phyloP scores from a whole-genome alignment of 2,329 filamentous ascomycete genomes.

The Periglandula ipomoeae region DNA sequence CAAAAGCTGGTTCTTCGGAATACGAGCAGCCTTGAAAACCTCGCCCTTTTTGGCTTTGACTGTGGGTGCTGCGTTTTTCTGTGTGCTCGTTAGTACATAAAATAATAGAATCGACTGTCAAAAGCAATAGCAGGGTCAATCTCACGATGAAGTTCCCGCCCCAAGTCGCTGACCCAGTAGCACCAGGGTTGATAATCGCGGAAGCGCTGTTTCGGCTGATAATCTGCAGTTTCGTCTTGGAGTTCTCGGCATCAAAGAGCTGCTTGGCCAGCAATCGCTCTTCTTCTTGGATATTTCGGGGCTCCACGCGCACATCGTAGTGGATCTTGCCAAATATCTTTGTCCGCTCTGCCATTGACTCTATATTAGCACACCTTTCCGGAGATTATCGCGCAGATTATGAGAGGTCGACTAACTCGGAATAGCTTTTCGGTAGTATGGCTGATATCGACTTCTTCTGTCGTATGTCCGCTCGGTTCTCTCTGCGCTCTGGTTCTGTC shows the following conservation, averaged over 20 bases:
- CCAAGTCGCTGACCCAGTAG: conserved; percentile 27
- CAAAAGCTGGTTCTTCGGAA: conserved; percentile 79
- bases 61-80: conserved; percentile 44
- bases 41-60: conserved; percentile 55
- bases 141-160: conserved; percentile 48
- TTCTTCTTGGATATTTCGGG: conserved; percentile 63
- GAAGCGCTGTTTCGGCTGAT: conserved; percentile 41
- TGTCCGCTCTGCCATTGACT: conserved; percentile 57
- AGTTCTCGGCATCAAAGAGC: conserved; percentile 41
- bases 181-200: conserved; percentile 48
- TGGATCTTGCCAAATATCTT: conserved; percentile 62
- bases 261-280: conserved; percentile 51
- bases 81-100: conserved; percentile 3
- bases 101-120: not conserved
- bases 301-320: conserved; percentile 68
- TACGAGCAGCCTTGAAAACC: conserved; percentile 75
- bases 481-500: conserved; percentile 13
- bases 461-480: conserved; percentile 36
- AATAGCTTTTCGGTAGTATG: conserved; percentile 62
- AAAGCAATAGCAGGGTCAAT: conserved; percentile 10
- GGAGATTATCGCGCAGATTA: not conserved
- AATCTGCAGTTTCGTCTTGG: conserved; percentile 40
- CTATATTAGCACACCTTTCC: conserved; percentile 13
- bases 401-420: conserved; percentile 48
- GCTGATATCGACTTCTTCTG: conserved; percentile 37